Evolutionary conservation across 306 rosid species (phyloP).

Genomic region (Arachis hypogaea): DNA sequence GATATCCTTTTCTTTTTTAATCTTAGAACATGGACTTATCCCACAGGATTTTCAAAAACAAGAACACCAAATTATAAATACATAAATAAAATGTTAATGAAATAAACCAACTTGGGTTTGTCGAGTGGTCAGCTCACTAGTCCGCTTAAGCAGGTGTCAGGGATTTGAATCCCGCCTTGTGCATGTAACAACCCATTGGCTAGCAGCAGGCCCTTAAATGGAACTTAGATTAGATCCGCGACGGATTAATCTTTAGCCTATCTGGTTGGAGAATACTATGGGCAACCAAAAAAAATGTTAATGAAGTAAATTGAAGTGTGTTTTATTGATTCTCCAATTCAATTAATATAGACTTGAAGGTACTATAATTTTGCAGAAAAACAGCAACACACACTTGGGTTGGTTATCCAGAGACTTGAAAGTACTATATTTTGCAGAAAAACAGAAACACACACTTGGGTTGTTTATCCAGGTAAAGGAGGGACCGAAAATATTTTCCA

Average conservation of each 20-base stretch:
- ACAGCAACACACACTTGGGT: neutral
- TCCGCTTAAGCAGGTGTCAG: no score
- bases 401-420: neutral
- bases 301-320: neutral
- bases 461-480: neutral
- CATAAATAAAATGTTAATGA: no score
- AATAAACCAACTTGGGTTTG: no score
- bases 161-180: no score
- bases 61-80: neutral
- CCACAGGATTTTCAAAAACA: conserved; percentile 7
- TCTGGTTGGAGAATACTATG: no score
- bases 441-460: neutral
- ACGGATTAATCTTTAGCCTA: no score
- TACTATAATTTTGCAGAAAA: neutral
- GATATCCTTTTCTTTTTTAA: neutral
- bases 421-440: neutral
- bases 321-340: neutral
- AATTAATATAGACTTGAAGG: neutral
- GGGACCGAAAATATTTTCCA: neutral
- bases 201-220: no score
- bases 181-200: no score
- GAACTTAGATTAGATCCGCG: no score
- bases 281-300: no score
- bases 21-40: conserved; percentile 6
- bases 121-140: no score